Base-by-base conservation (phyloP, 192 early-diverging fungal species). In the Coemansia sp. region DNA sequence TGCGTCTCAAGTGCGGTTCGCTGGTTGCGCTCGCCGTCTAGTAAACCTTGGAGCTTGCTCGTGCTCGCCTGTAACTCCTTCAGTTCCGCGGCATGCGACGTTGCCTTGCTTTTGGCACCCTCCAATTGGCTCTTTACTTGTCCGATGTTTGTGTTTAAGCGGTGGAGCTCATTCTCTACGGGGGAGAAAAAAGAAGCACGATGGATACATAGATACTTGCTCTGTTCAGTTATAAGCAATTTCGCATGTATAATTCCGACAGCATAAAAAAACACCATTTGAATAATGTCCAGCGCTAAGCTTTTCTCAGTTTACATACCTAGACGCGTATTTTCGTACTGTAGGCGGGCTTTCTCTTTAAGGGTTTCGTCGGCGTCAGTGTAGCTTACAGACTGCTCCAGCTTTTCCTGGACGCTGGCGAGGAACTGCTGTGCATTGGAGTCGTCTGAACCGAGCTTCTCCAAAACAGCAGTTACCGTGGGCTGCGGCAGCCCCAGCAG, bases 291-390 rank as follows among this genome's bases (percentile, higher is more conserved):
- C 29, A 29, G 29, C 29, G 29, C 29, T 29, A 3, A 29, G 29
- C 29, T 29, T 29, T 29, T 29, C 29, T 29, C 3, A 3, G 1
- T 3, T 3, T 29, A 46, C 78, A 68, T 80, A 80, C 78, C 78
- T 36, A 80, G 60, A 40, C 78, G 72, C 29, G 78, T 61, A 63
- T 81, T 81, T 9, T 81, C 78, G 33, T 71, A 81, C 66, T 75
- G 69, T 36, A 81, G 56, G 56, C 71, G 73, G 2, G 78, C 78
- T 36, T 75, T 81, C 8, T 38, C 62, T 25, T 59, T 55, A 32
- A 75, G 66, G 2, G 55, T 42, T 23, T 59, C 65, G 32, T 42
- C 43, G 48, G 29, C 65, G 4, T 64, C 62, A 13, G 9, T 45
- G 9, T 66, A 50, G 53, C 46, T 29, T 62, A 22, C 42, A 29